These are phyloP conservation scores for Rhizophagus clarus DNA, from an alignment of 192 early-diverging fungal species.

Conservation along the genomic window DNA sequence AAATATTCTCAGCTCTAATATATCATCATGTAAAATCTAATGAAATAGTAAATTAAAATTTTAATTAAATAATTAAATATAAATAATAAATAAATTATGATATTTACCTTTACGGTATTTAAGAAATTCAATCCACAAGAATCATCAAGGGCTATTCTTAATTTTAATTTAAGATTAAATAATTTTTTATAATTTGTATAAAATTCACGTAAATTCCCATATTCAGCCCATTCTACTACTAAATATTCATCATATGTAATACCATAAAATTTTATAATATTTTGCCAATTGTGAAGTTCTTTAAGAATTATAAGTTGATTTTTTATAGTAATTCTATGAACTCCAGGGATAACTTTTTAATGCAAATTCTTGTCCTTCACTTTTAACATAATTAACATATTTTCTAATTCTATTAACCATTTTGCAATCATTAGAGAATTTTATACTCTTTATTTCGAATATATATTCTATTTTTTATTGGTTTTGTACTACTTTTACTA, in stretches of 20 bases:
- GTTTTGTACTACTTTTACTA: no score
- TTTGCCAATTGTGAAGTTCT: conserved; percentile 2
- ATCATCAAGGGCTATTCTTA: conserved; percentile 8
- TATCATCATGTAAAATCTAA: conserved; percentile 14
- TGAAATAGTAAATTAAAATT: no score
- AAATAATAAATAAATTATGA: no score
- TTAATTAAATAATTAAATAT: no score
- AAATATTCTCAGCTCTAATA: conserved; percentile 21
- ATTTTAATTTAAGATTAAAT: neutral
- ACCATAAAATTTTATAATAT: conserved; percentile 28
- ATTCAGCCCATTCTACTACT: conserved; percentile 30
- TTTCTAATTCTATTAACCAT: no score
- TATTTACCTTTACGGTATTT: neutral
- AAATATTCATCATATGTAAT: neutral
- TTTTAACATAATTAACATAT: neutral
- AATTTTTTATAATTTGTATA: neutral
- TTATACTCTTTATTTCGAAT: no score
- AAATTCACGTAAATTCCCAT: neutral
- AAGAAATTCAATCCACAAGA: conserved; percentile 21
- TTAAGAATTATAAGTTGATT: conserved; percentile 9
- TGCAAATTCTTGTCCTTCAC: neutral
- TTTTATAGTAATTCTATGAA: neutral
- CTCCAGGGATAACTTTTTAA: neutral
- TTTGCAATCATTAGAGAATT: no score
- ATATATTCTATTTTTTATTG: no score